These are phyloP conservation scores for Aspergillus nomiae DNA, from an alignment of 2,329 filamentous ascomycete genomes.

Conservation along the genomic window DNA sequence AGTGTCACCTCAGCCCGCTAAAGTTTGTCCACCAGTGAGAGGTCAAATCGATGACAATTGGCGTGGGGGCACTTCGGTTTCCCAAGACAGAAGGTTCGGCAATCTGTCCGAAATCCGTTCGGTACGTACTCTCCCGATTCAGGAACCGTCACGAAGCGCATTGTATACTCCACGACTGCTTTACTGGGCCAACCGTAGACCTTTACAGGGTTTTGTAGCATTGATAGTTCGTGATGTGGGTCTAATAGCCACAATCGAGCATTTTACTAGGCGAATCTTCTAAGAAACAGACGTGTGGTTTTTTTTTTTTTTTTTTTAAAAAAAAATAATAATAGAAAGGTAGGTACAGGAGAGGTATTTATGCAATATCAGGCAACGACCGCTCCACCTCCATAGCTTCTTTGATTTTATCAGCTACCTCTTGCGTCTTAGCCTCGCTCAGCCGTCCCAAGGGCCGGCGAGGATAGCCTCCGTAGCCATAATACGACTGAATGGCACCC, in stretches of 20 bases:
- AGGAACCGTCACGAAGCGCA: too few relatives aligned
- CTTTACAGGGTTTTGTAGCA: neutral
- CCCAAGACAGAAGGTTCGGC: neutral
- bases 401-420: constrained; percentile 37
- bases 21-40: constrained; percentile 5
- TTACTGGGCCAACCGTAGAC: neutral
- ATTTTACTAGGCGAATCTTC: neutral
- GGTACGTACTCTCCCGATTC: neutral
- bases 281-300: neutral
- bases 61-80: neutral
- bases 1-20: neutral
- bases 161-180: neutral
- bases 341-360: constrained; percentile 9
- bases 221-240: neutral
- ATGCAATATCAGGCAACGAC: constrained; percentile 39
- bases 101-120: neutral
- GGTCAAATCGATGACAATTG: neutral
- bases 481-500: constrained; percentile 78
- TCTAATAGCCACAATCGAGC: neutral
- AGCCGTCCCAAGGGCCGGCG: constrained; percentile 59
- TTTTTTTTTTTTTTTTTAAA: neutral
- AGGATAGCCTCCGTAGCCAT: constrained; percentile 79
- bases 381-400: constrained; percentile 38
- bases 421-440: constrained; percentile 32
- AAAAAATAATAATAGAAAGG: neutral